Evolutionary conservation across 768 basidiomycete species (phyloP), one percentile per base, ranked within the genome.

Genomic region (Leucosporidium creatinivorum): DNA sequence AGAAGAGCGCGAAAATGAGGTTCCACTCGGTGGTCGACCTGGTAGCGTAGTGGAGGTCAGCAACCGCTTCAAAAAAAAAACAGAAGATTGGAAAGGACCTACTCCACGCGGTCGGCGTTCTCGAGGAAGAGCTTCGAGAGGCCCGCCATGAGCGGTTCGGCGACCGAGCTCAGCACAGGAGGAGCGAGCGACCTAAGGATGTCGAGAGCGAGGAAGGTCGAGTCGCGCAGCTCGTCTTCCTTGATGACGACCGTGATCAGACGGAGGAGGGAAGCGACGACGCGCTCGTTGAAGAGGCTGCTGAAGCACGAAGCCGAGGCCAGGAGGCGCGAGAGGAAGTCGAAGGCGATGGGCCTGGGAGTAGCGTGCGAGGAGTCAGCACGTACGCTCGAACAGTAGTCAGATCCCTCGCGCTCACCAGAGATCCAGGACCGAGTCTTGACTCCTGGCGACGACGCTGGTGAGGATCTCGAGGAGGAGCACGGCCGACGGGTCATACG

Each of bases 11-110:
- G 74, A 93, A 90, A 26, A 93, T 84, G 50, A 98, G 81, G 69
- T 90, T 92, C 94, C 94, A 99, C 77, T 98, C 94, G 0, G 94
- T 97, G 72, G 89, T 87, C 1, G 92, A 93, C 63, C 87, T 91
- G 48, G 28, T 36, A 30, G 30, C 17, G 63, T 0, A 63, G 69
- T 0, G 18, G 26, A 63, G 23, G 33, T 33, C 33, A 33, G n/a
- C n/a, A n/a, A n/a, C n/a, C n/a, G n/a, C n/a, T n/a, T n/a, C n/a
- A n/a, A n/a, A n/a, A n/a, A n/a, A n/a, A n/a, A n/a, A n/a, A n/a
- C n/a, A n/a, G n/a, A n/a, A n/a, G n/a, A n/a, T n/a, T 33, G 10
- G 21, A 9, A 23, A 70, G 72, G 58, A 44, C 39, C 15, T 66
- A 87, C 89, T 83, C 83, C 70, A 93, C 85, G 30, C 91, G 84